Percentiles rank a stretch among this genome's conserved stretches.
These are phyloP conservation scores for Deuterostichococcus epilithicus DNA, from an alignment of 139 green algal species.

Conservation along the genomic window DNA sequence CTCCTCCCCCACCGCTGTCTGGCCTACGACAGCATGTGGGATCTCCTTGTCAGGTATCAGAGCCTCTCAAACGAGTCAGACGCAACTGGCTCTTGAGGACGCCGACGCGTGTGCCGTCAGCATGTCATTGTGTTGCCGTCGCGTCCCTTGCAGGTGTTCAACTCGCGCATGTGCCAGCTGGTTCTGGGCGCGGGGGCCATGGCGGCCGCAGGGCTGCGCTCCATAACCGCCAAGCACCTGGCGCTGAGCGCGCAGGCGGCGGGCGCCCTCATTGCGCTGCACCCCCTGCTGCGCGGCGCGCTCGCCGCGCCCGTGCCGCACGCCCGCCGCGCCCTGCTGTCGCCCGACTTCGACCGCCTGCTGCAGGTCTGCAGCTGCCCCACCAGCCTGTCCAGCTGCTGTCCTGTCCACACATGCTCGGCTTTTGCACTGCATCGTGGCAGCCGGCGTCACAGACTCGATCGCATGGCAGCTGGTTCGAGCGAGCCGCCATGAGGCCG, in stretches of 20 bases:
- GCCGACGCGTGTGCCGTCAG: too few species aligned
- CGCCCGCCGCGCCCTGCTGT: constrained; percentile 49
- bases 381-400: not conserved
- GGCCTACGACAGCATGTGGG: too few species aligned
- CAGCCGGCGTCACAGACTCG: too few species aligned
- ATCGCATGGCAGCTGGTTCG: too few species aligned
- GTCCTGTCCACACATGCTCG: not conserved
- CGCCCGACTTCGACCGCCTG: constrained; percentile 75
- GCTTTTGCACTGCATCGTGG: too few species aligned
- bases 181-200: constrained; percentile 92
- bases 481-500: too few species aligned
- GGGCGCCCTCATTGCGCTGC: constrained; percentile 43
- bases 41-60: too few species aligned
- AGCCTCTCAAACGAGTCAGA: too few species aligned
- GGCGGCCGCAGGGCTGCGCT: constrained; percentile 77
- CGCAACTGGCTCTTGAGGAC: too few species aligned
- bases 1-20: too few species aligned
- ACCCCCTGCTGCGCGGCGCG: constrained; percentile 37
- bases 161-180: constrained; percentile 79
- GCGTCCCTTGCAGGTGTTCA: constrained; percentile 64
- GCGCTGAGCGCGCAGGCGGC: constrained; percentile 64
- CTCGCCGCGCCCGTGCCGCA: constrained; percentile 47
- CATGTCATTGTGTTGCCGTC: too few species aligned
- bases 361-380: constrained; percentile 42
- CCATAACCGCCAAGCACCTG: constrained; percentile 92